Conservation (phyloP, 2,329 filamentous ascomycete species). For the Lithohypha guttulata region DNA sequence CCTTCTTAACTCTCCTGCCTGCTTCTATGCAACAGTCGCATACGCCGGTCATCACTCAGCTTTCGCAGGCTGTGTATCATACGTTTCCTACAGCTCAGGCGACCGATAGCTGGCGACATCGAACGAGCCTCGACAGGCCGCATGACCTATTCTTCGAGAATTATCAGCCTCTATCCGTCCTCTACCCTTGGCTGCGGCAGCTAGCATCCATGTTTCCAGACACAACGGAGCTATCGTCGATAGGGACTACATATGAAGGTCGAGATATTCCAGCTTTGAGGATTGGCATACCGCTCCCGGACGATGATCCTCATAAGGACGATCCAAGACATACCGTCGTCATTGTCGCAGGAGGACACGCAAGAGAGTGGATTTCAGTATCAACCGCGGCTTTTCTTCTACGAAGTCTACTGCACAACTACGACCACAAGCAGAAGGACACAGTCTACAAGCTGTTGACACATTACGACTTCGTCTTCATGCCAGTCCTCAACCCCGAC, state of each 20-base stretch:
- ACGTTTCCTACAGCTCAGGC: slow-evolving; percentile 50
- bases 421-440: slow-evolving; percentile 32
- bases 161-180: slow-evolving; percentile 78
- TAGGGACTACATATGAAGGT: slow-evolving; percentile 81
- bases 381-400: slow-evolving; percentile 85
- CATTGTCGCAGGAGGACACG: slow-evolving; percentile 77
- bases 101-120: slow-evolving; percentile 34
- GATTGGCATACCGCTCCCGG: slow-evolving; percentile 46
- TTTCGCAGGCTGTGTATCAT: slow-evolving; percentile 65
- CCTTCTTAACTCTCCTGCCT: slow-evolving; percentile 69
- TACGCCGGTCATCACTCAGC: slow-evolving; percentile 65
- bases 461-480: slow-evolving; percentile 75
- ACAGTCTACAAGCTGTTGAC: slow-evolving; percentile 66
- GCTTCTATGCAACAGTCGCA: slow-evolving; percentile 60
- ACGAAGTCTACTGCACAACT: slow-evolving; percentile 75
- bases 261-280: slow-evolving; percentile 74
- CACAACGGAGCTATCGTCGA: slow-evolving; percentile 59
- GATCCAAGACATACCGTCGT: slow-evolving; percentile 60
- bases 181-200: slow-evolving; percentile 83
- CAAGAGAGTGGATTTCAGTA: slow-evolving; percentile 90
- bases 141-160: slow-evolving; percentile 76
- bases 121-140: slow-evolving; percentile 8
- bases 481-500: slow-evolving; percentile 85
- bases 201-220: slow-evolving; percentile 82
- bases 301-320: slow-evolving; percentile 33